phyloP scores from a whole-genome alignment of 2,329 filamentous ascomycete species.

The Sporothrix brunneoviolacea region DNA sequence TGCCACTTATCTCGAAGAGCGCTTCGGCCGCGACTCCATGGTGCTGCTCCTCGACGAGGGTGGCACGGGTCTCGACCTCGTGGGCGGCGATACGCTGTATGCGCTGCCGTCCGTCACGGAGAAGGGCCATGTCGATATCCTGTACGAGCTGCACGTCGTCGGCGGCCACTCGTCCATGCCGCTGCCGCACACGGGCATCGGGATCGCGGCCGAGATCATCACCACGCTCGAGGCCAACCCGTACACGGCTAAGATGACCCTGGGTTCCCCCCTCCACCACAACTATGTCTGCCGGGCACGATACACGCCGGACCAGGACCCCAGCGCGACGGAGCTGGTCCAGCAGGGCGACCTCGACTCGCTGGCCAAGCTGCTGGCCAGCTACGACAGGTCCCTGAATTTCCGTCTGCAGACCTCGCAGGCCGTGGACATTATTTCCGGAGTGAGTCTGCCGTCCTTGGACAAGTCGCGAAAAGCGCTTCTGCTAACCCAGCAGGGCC shows the following conservation, averaged over 20 bases:
- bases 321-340: conserved; percentile 27
- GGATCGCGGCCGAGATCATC: conserved; percentile 43
- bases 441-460: too few species aligned
- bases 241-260: conserved; percentile 33
- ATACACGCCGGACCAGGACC: conserved; percentile 38
- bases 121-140: conserved; percentile 54
- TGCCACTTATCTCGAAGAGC: conserved; percentile 36
- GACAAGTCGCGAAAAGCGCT: too few species aligned
- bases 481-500: too few species aligned
- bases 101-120: conserved; percentile 52
- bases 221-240: conserved; percentile 39
- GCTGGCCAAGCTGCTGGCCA: conserved; percentile 45
- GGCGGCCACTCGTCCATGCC: conserved; percentile 57
- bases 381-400: conserved; percentile 26
- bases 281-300: conserved; percentile 37
- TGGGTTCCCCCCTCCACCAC: conserved; percentile 28
- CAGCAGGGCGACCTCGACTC: conserved; percentile 15
- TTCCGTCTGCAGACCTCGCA: conserved; percentile 56
- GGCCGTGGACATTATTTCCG: conserved; percentile 50
- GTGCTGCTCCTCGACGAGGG: conserved; percentile 56
- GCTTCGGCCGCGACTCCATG: conserved; percentile 49
- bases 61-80: conserved; percentile 35
- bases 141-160: conserved; percentile 48
- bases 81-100: conserved; percentile 34
- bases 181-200: conserved; percentile 46